Base-by-base conservation (phyloP, 2,329 filamentous ascomycete species). In the Trichoderma afroharzianum region DNA sequence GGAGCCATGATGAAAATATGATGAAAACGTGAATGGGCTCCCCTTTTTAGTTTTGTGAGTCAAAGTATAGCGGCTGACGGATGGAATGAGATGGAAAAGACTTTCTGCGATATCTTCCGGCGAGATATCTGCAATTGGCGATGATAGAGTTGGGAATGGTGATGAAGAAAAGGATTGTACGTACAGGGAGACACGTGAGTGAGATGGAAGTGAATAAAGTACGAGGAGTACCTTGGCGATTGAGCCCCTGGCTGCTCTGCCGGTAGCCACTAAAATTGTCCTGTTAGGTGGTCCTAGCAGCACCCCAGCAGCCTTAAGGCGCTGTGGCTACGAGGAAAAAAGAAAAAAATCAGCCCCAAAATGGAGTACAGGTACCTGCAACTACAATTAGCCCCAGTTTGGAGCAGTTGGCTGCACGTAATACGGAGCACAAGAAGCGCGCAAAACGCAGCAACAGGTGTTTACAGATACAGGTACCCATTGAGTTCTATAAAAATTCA, bases 1-100 rank as follows among this genome's bases (percentile, higher is more conserved):
- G 83, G 83, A 75, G 83, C 80, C 83, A 85, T 85, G 74, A 63
- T 76, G 75, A 55, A 72, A 64, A 55, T 33, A 47, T 58, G 61
- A 66, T 59, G n/a, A 30, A 12, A 14, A 8, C 14, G 26, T 53
- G 36, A 39, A 36, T 24, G 7, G 18, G 66, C 15, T 14, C 18
- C 28, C 21, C 18, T 14, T 63, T 47, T 63, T 28, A 24, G 8
- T 11, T 24, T 36, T 57, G 33, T 30, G 26, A 55, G 12, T 58
- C 26, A 59, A 33, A 30, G 12, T n/a, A 15, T 30, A 50, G 21
- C 4, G 39, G n/a, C 14, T n/a, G 26, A 18, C 55, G n/a, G n/a
- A 26, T 50, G 9, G 55, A 36, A 24, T 50, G 21, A 61, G 39
- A 62, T 33, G 57, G 18, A 53, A 33, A 57, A 18, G 32, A 6